A percentile compares a stretch with the other conserved stretches of the same genome.
Evolutionary conservation across 495 filamentous ascomycete genomes (phyloP).

Genomic region (Filosporella fistucella): DNA sequence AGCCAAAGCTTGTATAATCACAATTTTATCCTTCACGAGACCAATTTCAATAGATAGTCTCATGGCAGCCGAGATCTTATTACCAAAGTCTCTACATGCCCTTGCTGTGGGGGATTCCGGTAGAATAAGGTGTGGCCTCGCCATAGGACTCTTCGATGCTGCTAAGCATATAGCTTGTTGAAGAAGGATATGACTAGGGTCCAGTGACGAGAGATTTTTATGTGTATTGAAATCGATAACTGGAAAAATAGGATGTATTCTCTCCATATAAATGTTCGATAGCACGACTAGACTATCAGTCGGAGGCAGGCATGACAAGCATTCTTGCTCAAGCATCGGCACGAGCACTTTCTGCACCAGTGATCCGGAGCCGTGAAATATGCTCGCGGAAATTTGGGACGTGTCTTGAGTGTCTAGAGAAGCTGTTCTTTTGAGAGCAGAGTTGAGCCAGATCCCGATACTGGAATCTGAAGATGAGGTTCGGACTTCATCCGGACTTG

Average conservation of each 20-base stretch:
- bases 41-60: constrained; percentile 28
- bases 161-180: constrained; percentile 43
- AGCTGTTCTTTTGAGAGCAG: not conserved
- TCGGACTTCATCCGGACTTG: constrained; percentile 30
- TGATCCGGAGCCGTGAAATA: constrained; percentile 10
- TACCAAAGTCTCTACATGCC: constrained; percentile 24
- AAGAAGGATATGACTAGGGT: constrained; percentile 30
- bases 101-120: constrained; percentile 25
- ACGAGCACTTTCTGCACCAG: constrained; percentile 11
- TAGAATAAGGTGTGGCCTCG: constrained; percentile 29
- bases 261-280: constrained; percentile 37
- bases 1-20: constrained; percentile 26
- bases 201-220: constrained; percentile 15
- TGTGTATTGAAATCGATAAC: constrained; percentile 30
- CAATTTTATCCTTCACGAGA: constrained; percentile 25
- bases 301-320: constrained; percentile 30
- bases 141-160: constrained; percentile 41
- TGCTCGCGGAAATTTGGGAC: constrained; percentile 1
- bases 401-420: not conserved
- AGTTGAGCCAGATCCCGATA: constrained; percentile 18
- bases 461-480: constrained; percentile 26
- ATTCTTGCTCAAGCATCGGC: constrained; percentile 32
- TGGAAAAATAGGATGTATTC: constrained; percentile 46
- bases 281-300: constrained; percentile 28
- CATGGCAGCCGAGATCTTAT: constrained; percentile 25